These are phyloP conservation scores for Singerocomus rubriflavus DNA, from an alignment of 1,284 basidiomycete genomes.

Conservation along the genomic window DNA sequence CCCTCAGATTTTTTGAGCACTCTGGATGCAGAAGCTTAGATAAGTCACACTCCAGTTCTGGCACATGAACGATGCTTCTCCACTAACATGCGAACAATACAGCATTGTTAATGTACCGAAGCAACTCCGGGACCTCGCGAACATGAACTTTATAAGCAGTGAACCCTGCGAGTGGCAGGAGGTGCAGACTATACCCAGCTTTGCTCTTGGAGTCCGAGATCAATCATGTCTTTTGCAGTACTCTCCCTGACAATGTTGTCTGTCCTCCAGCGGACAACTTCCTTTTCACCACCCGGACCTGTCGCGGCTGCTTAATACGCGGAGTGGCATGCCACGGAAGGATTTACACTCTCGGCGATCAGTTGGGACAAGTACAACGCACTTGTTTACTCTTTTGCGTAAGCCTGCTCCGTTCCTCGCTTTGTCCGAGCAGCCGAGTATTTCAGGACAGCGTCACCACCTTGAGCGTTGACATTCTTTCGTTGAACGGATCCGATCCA, in stretches of 20 bases:
- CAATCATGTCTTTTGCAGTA: constrained; percentile 9
- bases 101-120: no score
- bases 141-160: constrained; percentile 7
- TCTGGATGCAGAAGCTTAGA: no score
- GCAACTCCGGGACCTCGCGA: no score
- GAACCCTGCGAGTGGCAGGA: not conserved
- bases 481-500: constrained; percentile 40
- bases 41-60: no score
- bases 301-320: constrained; percentile 33
- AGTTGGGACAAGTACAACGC: constrained; percentile 52
- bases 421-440: not conserved
- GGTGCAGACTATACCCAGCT: not conserved
- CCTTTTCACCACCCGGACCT: not conserved
- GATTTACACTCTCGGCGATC: constrained; percentile 41
- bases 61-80: no score
- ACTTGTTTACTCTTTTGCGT: constrained; percentile 45
- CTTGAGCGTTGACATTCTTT: constrained; percentile 37
- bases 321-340: constrained; percentile 42
- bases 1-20: no score
- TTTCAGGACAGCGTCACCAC: constrained; percentile 39
- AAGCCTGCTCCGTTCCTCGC: constrained; percentile 1
- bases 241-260: constrained; percentile 10
- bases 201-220: not conserved
- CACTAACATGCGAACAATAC: no score
- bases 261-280: constrained; percentile 2